These are phyloP conservation scores for Cytospora mali DNA, from an alignment of 2,329 filamentous ascomycete genomes.

Conservation along the genomic window DNA sequence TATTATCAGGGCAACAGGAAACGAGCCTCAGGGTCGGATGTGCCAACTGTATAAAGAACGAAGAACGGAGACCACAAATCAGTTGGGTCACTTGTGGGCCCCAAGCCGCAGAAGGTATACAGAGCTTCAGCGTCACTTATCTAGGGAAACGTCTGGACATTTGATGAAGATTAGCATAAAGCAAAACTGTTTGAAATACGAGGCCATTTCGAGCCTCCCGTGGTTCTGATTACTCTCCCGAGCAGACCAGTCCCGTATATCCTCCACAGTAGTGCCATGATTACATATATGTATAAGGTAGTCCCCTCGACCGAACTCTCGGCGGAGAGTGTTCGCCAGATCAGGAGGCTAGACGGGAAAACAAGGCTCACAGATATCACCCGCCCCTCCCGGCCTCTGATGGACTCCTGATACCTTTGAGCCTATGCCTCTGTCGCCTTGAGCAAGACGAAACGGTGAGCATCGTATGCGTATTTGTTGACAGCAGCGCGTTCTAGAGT, in stretches of 20 bases:
- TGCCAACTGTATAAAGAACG: neutral
- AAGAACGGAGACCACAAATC: neutral
- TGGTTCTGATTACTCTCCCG: neutral
- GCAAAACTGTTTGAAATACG: neutral
- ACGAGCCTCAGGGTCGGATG: neutral
- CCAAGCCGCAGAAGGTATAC: neutral
- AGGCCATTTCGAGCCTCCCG: neutral
- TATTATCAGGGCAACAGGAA: neutral
- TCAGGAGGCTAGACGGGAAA: too few relatives aligned
- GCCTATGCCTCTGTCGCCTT: neutral
- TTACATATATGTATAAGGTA: too few relatives aligned
- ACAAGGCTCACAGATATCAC: too few relatives aligned
- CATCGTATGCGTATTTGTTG: neutral
- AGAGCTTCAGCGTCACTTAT: neutral
- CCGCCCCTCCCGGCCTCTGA: neutral
- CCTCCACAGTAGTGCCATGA: too few relatives aligned
- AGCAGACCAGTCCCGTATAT: neutral
- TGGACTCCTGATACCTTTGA: neutral
- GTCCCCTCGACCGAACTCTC: neutral
- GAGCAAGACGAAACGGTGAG: neutral
- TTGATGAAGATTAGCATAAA: neutral
- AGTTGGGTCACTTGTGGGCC: neutral
- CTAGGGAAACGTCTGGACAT: neutral
- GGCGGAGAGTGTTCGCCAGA: too few relatives aligned
- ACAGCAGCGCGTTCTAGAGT: neutral